Base-by-base conservation (phyloP, 176 grass and related monocot species). In the Bothriochloa decipiens region DNA sequence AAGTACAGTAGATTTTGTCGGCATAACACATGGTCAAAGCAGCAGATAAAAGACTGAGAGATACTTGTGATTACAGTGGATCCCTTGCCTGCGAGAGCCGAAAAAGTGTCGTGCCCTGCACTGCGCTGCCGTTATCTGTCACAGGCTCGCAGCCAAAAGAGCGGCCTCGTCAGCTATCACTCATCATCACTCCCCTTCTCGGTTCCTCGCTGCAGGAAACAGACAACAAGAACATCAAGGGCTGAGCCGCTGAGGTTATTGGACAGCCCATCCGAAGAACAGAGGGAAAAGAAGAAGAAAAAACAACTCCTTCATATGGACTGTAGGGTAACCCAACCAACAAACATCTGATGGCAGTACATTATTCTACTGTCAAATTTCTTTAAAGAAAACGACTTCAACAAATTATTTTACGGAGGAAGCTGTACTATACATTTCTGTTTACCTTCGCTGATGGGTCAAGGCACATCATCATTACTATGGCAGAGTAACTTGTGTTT, bases 11-110 rank as follows among this genome's bases (percentile, higher is more conserved):
- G 45, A 57, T 43, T 65, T n/a, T 4, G 9, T 20, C 41, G 16
- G 20, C 6, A 41, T 81, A 77, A 70, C 82, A 85, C 20, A 40
- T 40, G 37, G 77, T 89, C 87, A 85, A 89, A 85, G 77, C 6
- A 41, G 71, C 70, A 85, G 63, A 40, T 71, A 18, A 25, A 75
- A 25, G 61, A 74, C 57, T 4, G 11, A 25, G 68, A 57, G 58
- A 32, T 74, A 55, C 70, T 32, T 76, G 52, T 47, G 77, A 81
- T 76, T 64, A 49, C 46, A 50, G 63, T 50, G 15, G 77, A 85
- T 83, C 50, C 16, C 22, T 61, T 61, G 8, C 22, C 26, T 32
- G 53, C 74, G 53, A 2, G 61, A 79, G 74, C 35, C 39, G 76
- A 84, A 88, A 75, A 64, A 41, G 63, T 81, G 77, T 14, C 14